Conservation (phyloP, 2,329 filamentous ascomycete genomes). For the Aspergillus floridensis region DNA sequence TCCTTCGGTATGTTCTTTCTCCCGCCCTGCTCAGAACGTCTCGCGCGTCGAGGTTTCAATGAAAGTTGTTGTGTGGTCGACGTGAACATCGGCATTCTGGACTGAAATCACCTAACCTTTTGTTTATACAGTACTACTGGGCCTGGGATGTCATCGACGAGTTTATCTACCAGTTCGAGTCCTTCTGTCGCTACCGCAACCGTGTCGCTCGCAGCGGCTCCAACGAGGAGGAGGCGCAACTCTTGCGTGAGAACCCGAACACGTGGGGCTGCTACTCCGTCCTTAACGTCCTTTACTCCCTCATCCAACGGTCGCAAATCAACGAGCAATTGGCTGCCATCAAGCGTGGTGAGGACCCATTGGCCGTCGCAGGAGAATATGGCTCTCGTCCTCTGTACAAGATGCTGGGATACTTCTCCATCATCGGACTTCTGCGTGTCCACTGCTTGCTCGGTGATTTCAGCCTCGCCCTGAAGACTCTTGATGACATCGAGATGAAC, state of each 20-base stretch:
- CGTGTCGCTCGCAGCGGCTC: constrained; percentile 75
- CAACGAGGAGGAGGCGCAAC: constrained; percentile 87
- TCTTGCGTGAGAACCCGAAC: constrained; percentile 94
- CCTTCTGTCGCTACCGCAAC: constrained; percentile 95
- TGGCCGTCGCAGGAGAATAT: constrained; percentile 88
- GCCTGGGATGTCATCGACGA: constrained; percentile 99
- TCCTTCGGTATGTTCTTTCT: constrained; percentile 70
- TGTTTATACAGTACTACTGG: constrained; percentile 79
- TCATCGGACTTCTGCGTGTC: constrained; percentile 92
- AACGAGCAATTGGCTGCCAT: constrained; percentile 93
- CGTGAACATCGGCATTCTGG: constrained; percentile 2
- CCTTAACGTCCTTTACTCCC: constrained; percentile 97
- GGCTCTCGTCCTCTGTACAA: constrained; percentile 91
- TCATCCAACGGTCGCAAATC: constrained; percentile 98
- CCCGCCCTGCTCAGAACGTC: neutral
- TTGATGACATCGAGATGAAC: constrained; percentile 99
- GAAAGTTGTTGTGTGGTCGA: constrained; percentile 9
- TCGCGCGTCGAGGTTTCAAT: neutral
- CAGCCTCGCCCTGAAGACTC: constrained; percentile 94
- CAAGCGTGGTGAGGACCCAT: constrained; percentile 88
- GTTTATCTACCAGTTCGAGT: constrained; percentile 99
- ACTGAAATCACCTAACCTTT: constrained; percentile 8
- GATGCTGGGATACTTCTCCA: constrained; percentile 99
- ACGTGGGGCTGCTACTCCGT: constrained; percentile 99
- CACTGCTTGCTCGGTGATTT: constrained; percentile 97